Evolutionary conservation across 2,329 filamentous ascomycete species (phyloP).

Genomic region (Ceratocystis papillata): DNA sequence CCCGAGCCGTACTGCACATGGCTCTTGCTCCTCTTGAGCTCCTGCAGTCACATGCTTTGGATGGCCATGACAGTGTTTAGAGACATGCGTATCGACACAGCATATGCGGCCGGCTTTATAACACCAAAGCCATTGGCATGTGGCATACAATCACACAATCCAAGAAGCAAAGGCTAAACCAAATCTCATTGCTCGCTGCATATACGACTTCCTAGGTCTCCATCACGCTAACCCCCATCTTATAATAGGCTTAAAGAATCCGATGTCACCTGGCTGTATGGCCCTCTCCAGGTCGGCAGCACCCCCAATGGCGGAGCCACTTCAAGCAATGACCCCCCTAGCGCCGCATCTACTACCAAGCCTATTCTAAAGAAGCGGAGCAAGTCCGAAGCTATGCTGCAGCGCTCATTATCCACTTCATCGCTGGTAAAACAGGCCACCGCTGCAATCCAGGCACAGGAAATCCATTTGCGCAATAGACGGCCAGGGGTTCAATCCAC

Average conservation of each 20-base stretch:
- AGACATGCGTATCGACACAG: background rate
- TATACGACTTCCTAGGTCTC: background rate
- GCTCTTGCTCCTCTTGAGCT: background rate
- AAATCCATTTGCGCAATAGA: slow-evolving; percentile 44
- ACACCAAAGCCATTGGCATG: background rate
- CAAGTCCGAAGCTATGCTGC: slow-evolving; percentile 90
- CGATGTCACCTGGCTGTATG: slow-evolving; percentile 96
- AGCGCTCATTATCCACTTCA: slow-evolving; percentile 75
- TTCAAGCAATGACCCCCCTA: slow-evolving; percentile 35
- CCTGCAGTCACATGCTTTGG: background rate
- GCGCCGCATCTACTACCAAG: slow-evolving; percentile 68
- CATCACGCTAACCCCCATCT: slow-evolving; percentile 4
- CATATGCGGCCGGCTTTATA: background rate
- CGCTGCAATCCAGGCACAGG: slow-evolving; percentile 73
- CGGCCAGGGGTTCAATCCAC: slow-evolving; percentile 41
- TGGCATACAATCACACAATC: background rate
- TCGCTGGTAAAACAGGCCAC: slow-evolving; percentile 84
- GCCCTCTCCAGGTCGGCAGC: slow-evolving; percentile 68
- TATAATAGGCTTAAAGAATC: slow-evolving; percentile 80
- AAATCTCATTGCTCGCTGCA: background rate
- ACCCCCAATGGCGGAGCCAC: slow-evolving; percentile 42
- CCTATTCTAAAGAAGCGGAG: slow-evolving; percentile 93
- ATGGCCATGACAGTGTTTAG: background rate
- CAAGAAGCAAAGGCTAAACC: background rate
- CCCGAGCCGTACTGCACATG: background rate